Base-by-base conservation (phyloP, 257 asterid genomes). In the Solanum pimpinellifolium region DNA sequence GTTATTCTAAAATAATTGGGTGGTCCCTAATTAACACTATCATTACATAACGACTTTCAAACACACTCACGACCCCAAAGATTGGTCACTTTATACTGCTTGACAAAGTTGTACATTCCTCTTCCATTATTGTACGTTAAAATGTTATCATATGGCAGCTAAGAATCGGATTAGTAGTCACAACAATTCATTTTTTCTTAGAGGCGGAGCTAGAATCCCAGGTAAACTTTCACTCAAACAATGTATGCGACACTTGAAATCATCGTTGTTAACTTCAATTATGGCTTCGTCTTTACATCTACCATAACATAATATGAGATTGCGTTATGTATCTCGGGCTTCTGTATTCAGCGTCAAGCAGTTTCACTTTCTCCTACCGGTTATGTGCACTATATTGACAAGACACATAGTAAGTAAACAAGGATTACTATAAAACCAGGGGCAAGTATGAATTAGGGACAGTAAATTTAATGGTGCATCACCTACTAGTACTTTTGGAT, bases 1-100 rank as follows among this genome's bases (percentile, higher is more conserved):
- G 91, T 91, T 89, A 88, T 90, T 85, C 86, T 37, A 86, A 65
- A 87, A 91, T 91, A 88, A 93, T 93, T 85, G 88, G 89, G 83
- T 86, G 92, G 97, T 90, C 69, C 97, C 94, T 76, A 69, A 76
- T 20, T 47, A 27, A 78, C 5, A 46, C 14, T 72, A 46, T 49
- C 41, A 49, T 39, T 33, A 15, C 84, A 49, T 73, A 73, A 73
- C 31, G 29, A 72, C 87, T 73, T 44, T 27, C 21, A 21, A 47
- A 16, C 62, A 27, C 62, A 16, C 6, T 9, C 27, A 77, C 10
- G 27, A 42, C 47, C 84, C 84, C 66, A 46, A 27, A 80, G 42
- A 80, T 47, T 80, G 84, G 84, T 78, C 39, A 78, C 41, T 9
- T 80, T 15, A 11, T 80, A 35, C 44, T 47, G 68, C 44, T 80